Evolutionary conservation across 2,329 filamentous ascomycete species (phyloP).

Genomic region (Pseudohalonectria lignicola): DNA sequence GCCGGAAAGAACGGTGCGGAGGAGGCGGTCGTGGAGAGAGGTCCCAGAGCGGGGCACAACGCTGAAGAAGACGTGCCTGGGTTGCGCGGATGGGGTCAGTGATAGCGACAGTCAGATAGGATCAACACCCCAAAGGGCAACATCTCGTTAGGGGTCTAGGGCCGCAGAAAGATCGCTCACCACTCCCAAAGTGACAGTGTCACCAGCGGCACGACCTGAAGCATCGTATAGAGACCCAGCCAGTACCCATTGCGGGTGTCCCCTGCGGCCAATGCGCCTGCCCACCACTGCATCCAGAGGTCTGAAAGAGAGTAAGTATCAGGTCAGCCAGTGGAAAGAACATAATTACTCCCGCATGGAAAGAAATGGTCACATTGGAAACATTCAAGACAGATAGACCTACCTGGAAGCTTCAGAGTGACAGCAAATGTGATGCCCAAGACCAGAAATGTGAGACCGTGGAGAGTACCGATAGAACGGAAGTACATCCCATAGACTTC

Average conservation of each 20-base stretch:
- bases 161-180: not conserved
- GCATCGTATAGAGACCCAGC: not conserved
- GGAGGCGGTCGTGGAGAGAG: not conserved
- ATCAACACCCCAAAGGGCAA: no score
- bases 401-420: not conserved
- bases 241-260: not conserved
- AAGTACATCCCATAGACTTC: constrained; percentile 12
- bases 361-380: not conserved
- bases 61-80: not conserved
- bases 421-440: constrained; percentile 2
- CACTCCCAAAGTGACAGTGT: not conserved
- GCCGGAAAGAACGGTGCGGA: constrained; percentile 4
- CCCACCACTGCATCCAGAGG: constrained; percentile 3
- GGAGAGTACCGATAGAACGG: constrained; percentile 1
- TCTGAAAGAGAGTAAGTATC: not conserved
- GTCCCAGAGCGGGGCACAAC: not conserved
- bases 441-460: constrained; percentile 2
- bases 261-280: not conserved
- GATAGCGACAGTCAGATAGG: no score
- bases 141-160: not conserved
- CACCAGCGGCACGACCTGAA: not conserved
- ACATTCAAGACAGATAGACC: no score
- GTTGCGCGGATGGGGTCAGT: no score
- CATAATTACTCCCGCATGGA: not conserved
- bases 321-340: no score